These are phyloP conservation scores for Aspergillus aculeatus DNA, from an alignment of 2,329 filamentous ascomycete genomes.

Conservation along the genomic window DNA sequence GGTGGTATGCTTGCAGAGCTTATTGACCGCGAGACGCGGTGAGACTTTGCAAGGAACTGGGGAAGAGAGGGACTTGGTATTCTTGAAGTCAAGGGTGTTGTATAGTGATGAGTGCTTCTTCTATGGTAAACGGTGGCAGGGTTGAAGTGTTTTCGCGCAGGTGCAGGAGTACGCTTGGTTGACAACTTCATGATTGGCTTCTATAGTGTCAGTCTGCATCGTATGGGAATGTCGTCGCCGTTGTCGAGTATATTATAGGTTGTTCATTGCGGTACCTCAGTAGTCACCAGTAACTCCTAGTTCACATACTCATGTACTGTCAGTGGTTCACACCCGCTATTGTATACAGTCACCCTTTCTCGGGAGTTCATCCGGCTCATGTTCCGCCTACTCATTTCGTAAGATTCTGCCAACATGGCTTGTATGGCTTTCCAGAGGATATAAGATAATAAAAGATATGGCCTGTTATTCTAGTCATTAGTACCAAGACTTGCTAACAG, in stretches of 20 bases:
- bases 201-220: background rate
- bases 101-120: background rate
- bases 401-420: too few relatives aligned
- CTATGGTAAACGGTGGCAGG: background rate
- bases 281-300: too few relatives aligned
- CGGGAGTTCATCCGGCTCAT: too few relatives aligned
- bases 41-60: background rate
- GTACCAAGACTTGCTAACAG: too few relatives aligned
- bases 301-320: too few relatives aligned
- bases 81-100: background rate
- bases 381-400: too few relatives aligned
- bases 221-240: background rate
- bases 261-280: background rate
- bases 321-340: too few relatives aligned
- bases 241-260: background rate
- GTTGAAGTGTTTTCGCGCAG: background rate
- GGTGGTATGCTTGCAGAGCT: background rate
- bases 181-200: background rate
- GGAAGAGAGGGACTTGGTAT: background rate
- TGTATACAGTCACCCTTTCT: too few relatives aligned
- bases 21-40: background rate
- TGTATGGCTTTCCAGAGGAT: too few relatives aligned
- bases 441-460: too few relatives aligned
- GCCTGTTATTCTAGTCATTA: too few relatives aligned
- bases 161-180: background rate